Evolutionary conservation across 2,329 filamentous ascomycete genomes (phyloP).

Genomic region (Aspergillus pseudoterreus): DNA sequence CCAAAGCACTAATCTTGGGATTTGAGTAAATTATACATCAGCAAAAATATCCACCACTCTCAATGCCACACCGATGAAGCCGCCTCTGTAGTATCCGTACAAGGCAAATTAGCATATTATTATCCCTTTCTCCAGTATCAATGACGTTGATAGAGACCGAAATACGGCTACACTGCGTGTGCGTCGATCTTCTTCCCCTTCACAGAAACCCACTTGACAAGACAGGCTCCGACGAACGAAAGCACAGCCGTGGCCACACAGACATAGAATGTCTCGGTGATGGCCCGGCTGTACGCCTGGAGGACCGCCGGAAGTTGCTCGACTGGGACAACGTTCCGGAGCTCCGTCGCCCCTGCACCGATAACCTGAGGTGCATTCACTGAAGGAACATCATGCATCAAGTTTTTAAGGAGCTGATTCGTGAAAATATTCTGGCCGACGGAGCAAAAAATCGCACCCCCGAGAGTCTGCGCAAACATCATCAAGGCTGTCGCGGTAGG

Average conservation of each 20-base stretch:
- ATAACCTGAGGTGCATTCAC: slow-evolving; percentile 26
- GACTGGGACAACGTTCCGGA: slow-evolving; percentile 27
- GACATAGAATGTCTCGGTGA: slow-evolving; percentile 39
- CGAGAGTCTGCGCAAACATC: slow-evolving; percentile 36
- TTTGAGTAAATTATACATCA: too few relatives aligned
- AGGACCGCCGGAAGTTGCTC: slow-evolving; percentile 27
- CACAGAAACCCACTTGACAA: slow-evolving; percentile 40
- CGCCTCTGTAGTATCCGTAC: too few relatives aligned
- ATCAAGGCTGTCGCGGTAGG: slow-evolving; percentile 33
- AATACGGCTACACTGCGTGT: slow-evolving; percentile 6
- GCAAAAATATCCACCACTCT: too few relatives aligned
- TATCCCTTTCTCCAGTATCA: too few relatives aligned
- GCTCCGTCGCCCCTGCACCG: slow-evolving; percentile 35
- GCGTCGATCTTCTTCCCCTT: slow-evolving; percentile 33
- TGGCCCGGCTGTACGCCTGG: slow-evolving; percentile 34
- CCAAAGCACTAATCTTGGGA: too few relatives aligned
- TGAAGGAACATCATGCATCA: slow-evolving; percentile 22
- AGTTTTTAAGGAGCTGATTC: slow-evolving; percentile 28
- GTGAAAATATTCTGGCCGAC: slow-evolving; percentile 38
- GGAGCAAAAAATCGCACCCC: slow-evolving; percentile 24
- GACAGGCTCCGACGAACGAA: slow-evolving; percentile 31
- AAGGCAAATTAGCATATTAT: too few relatives aligned
- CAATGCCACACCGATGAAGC: too few relatives aligned
- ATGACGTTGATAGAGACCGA: neutral
- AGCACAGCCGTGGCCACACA: slow-evolving; percentile 33